phyloP scores from a whole-genome alignment of 192 early-diverging fungal genomes.

The Chytriomyces hyalinus region DNA sequence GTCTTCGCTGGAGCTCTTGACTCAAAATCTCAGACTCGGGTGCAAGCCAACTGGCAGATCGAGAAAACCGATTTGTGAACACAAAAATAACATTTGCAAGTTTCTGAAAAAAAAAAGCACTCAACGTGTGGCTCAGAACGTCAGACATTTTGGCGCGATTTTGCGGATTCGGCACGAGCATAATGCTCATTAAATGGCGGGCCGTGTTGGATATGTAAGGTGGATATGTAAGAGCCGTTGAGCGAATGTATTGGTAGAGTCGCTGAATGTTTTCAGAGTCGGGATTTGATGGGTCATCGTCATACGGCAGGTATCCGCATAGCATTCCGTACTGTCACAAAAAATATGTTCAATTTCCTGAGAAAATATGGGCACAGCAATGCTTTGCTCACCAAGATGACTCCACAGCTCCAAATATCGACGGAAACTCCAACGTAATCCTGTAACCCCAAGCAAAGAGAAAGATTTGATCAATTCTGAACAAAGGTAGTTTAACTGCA shows the following conservation, averaged over 20 bases:
- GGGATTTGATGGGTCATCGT: constrained; percentile 64
- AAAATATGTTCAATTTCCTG: background rate
- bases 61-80: background rate
- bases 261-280: constrained; percentile 59
- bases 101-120: background rate
- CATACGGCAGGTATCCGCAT: constrained; percentile 63
- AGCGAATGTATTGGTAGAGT: constrained; percentile 63
- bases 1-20: background rate
- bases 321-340: constrained; percentile 56
- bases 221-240: constrained; percentile 59
- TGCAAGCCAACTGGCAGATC: background rate
- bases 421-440: constrained; percentile 17
- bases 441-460: background rate
- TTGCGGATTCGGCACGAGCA: constrained; percentile 61
- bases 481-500: too few relatives aligned
- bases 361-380: background rate
- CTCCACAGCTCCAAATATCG: constrained; percentile 47
- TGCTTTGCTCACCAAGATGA: constrained; percentile 28
- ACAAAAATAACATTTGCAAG: too few relatives aligned
- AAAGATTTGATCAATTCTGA: background rate
- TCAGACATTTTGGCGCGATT: constrained; percentile 56
- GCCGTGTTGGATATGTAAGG: constrained; percentile 51
- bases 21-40: background rate
- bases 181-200: constrained; percentile 47
- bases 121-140: constrained; percentile 55